Evolutionary conservation across 1,139 yeast genomes (phyloP), one percentile per base, ranked within the genome.

Genomic region (Protomyces arabidopsidicola): DNA sequence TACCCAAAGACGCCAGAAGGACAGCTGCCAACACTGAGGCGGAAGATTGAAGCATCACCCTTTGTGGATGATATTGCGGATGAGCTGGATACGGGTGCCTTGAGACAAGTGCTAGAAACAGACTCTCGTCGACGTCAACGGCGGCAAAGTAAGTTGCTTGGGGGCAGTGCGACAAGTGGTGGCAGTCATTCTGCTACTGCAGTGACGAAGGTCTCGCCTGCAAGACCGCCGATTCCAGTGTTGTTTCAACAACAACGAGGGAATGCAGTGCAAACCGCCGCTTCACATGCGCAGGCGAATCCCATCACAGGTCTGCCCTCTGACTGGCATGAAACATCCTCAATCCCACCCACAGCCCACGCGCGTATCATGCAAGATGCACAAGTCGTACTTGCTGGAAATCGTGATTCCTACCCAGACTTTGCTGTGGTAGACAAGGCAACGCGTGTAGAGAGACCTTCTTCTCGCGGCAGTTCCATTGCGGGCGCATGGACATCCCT

Each of bases 21-120:
- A 14, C 62, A 52, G 18, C 42, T 58, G 12, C 62, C 62, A 16
- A 58, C 62, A 9, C 31, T 58, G 48, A 45, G 38, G 18, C n/a
- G 42, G 0, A 55, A 55, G 20, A 54, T 48, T 8, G 42, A 48
- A 12, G 45, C 42, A 10, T 58, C 62, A 3, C 52, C 62, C 20
- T 58, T 58, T 22, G 53, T 58, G 45, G 62, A 58, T n/a, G 55
- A 58, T 31, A 45, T 58, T 31, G 62, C 62, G 18, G 62, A 58
- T 38, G 62, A 58, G 36, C 35, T 58, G 34, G 56, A 58, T 50
- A 58, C 62, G 14, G 27, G 45, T 52, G 52, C 51, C 20, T 24
- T 58, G 31, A 55, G 62, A 16, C 34, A 52, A 12, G 62, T 39
- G 22, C 42, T 58, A 12, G 62, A 58, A 14, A 58, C 62, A n/a